phyloP scores from a whole-genome alignment of 768 basidiomycete species.

The Mycena epipterygia region DNA sequence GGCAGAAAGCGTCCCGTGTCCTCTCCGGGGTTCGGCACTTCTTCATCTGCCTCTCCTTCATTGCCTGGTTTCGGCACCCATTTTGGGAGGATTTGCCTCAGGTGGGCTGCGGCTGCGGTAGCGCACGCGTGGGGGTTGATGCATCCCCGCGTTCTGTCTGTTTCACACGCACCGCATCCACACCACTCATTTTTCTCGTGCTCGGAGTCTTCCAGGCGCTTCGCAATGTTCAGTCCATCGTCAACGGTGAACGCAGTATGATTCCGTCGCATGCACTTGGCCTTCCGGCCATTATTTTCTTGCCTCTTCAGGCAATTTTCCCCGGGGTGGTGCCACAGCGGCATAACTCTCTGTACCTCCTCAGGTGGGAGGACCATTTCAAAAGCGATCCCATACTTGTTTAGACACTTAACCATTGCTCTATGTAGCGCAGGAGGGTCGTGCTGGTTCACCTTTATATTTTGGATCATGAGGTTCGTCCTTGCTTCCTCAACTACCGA shows the following conservation, averaged over 20 bases:
- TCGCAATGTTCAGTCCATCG: conserved; percentile 6
- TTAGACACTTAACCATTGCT: no score
- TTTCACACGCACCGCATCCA: conserved; percentile 11
- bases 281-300: conserved; percentile 8
- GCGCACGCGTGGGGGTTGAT: conserved; percentile 25
- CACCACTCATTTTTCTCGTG: background rate
- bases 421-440: no score
- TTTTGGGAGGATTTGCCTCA: background rate
- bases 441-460: no score
- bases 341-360: conserved; percentile 1
- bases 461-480: no score
- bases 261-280: conserved; percentile 3
- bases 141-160: background rate
- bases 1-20: no score
- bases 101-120: background rate
- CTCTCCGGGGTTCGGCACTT: no score
- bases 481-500: no score
- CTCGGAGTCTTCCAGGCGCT: background rate
- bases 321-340: conserved; percentile 31
- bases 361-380: background rate
- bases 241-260: conserved; percentile 8
- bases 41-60: background rate
- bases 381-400: conserved; percentile 18
- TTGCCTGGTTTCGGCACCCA: conserved; percentile 5
- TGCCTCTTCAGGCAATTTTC: background rate